phyloP scores from a whole-genome alignment of 768 basidiomycete genomes.

The Cyclocybe cylindracea region DNA sequence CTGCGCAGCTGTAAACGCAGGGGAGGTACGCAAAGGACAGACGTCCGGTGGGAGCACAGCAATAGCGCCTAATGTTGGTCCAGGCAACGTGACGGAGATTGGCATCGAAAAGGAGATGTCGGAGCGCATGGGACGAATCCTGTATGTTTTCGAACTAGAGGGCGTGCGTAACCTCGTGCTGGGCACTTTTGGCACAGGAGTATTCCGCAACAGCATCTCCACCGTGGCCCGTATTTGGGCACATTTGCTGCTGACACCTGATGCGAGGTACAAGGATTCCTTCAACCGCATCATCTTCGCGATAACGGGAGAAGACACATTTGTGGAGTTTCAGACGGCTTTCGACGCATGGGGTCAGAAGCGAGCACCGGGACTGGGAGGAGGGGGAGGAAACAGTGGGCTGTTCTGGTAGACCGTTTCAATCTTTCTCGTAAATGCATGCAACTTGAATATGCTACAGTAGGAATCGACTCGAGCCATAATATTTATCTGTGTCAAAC shows the following conservation, averaged over 20 bases:
- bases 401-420: neutral
- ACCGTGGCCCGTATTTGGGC: constrained; percentile 65
- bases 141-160: constrained; percentile 60
- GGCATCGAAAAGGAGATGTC: constrained; percentile 57
- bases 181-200: constrained; percentile 74
- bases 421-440: too few relatives aligned
- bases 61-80: constrained; percentile 6
- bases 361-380: constrained; percentile 5
- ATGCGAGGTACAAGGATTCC: constrained; percentile 51
- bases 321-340: constrained; percentile 24
- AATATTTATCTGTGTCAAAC: too few relatives aligned
- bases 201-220: constrained; percentile 59
- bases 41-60: too few relatives aligned
- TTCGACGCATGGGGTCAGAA: constrained; percentile 25
- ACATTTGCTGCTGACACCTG: constrained; percentile 48
- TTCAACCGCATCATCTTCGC: constrained; percentile 69
- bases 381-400: neutral
- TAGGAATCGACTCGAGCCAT: too few relatives aligned
- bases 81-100: constrained; percentile 24
- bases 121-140: constrained; percentile 67
- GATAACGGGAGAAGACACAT: constrained; percentile 36
- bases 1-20: constrained; percentile 76
- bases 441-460: too few relatives aligned
- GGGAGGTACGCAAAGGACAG: constrained; percentile 32
- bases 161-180: constrained; percentile 58